Evolutionary conservation across 768 basidiomycete genomes (phyloP), one percentile per base, ranked within the genome.

Genomic region (Floccularia luteovirens): DNA sequence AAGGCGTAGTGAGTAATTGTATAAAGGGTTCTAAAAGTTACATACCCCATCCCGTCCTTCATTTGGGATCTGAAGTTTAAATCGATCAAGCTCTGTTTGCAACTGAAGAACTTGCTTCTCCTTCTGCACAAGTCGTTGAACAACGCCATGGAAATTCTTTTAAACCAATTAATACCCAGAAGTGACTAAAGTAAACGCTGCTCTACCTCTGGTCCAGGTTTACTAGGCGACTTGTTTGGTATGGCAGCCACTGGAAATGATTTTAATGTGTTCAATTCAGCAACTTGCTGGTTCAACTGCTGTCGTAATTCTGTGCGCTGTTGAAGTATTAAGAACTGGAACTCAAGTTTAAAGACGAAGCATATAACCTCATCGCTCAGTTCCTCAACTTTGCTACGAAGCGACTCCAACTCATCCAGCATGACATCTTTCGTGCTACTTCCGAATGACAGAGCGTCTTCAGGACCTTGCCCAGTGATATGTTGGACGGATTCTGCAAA

Each of bases 31-130:
- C 4, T 24, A 7, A 31, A 28, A 20, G n/a, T 10, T 24, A 55
- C 79, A 37, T 48, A 88, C 86, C 28, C 70, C 69, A 46, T 87
- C 83, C 19, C 72, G 64, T 1, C 58, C 57, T 35, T 82, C 82
- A 19, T 49, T 57, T 3, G 76, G 77, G 55, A 74, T 75, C 54
- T 77, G 72, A 3, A 66, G 62, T 48, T 74, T 78, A 47, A 80
- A 59, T 13, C 70, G 67, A 41, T 81, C 82, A 14, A 92, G 59
- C 51, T 91, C 84, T 3, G 70, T 70, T 53, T 82, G 80, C 1
- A 93, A 69, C 41, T 81, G 77, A 2, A 77, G 54, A 1, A 90
- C 85, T 57, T 91, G 78, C 51, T 85, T 89, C 63, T 96, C 91
- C 56, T 90, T 91, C 55, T 80, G 74, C 2, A 84, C 75, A 12